phyloP scores from a whole-genome alignment of 768 basidiomycete genomes.

The Russula brevipes region DNA sequence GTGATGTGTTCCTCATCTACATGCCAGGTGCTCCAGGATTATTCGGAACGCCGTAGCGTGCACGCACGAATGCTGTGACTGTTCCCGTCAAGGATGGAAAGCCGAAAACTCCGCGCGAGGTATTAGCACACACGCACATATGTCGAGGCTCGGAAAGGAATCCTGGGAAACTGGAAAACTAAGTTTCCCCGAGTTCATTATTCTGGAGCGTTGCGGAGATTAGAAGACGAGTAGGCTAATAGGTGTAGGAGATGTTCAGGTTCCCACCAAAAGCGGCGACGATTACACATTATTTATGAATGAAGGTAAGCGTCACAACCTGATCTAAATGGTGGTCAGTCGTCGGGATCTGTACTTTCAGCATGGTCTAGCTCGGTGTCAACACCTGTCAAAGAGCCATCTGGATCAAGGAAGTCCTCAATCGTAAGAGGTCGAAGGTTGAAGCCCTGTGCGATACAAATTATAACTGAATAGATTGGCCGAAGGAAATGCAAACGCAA shows the following conservation, averaged over 20 bases:
- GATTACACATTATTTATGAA: constrained; percentile 3
- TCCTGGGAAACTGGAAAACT: not conserved
- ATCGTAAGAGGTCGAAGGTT: constrained; percentile 65
- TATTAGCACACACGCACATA: not conserved
- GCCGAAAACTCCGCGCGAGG: not conserved
- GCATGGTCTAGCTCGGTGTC: not conserved
- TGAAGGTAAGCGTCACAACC: not conserved
- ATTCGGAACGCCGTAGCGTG: not conserved
- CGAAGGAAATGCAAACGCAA: not conserved
- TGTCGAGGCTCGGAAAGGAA: not conserved
- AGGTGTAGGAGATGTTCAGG: not conserved
- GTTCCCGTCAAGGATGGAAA: no score
- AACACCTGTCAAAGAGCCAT: constrained; percentile 26
- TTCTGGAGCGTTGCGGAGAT: not conserved
- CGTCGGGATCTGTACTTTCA: not conserved
- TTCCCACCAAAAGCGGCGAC: not conserved
- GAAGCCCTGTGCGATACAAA: constrained; percentile 55
- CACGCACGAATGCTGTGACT: not conserved
- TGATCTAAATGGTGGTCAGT: constrained; percentile 7
- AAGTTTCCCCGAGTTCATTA: no score
- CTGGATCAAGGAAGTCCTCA: constrained; percentile 58
- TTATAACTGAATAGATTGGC: not conserved
- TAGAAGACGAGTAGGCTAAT: not conserved
- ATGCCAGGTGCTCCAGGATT: not conserved
- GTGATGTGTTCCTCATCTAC: no score